phyloP scores from a whole-genome alignment of 148 eudicot species.

The Linanthus parryae region DNA sequence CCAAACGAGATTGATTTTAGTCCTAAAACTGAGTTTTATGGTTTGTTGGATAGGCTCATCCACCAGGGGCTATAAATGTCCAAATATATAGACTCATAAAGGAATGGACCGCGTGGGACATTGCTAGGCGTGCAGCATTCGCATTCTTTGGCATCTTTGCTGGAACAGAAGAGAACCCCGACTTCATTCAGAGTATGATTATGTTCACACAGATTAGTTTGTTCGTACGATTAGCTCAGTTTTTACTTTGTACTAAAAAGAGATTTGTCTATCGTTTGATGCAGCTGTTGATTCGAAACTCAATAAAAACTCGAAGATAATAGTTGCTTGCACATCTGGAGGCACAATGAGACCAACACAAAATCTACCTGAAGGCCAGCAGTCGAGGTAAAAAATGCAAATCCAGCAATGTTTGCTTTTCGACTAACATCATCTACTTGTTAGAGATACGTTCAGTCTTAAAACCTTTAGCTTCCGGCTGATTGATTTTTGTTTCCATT shows the following conservation, averaged over 20 bases:
- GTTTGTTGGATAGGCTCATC: conserved; percentile 57
- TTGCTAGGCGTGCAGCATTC: conserved; percentile 93
- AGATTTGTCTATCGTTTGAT: conserved; percentile 12
- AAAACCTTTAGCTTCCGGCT: no score
- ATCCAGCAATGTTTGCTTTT: no score
- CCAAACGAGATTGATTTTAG: no score
- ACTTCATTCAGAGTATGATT: conserved; percentile 63
- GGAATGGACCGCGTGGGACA: conserved; percentile 99
- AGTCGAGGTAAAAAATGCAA: conserved; percentile 97
- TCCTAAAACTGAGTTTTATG: not conserved
- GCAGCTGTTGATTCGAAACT: conserved; percentile 76
- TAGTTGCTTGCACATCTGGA: conserved; percentile 93
- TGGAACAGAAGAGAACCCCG: conserved; percentile 98
- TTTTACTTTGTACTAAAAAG: not conserved
- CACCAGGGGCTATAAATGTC: conserved; percentile 88
- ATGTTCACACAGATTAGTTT: no score
- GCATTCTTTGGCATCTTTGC: conserved; percentile 95
- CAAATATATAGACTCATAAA: conserved; percentile 95
- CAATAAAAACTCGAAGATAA: conserved; percentile 72
- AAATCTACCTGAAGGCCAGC: conserved; percentile 97
- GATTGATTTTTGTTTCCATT: no score
- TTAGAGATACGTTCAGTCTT: no score
- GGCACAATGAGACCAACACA: conserved; percentile 92
- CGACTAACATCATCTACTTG: no score
- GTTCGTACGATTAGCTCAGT: not conserved